Conservation (phyloP, 2,329 filamentous ascomycete genomes). For the Xylaria hypoxylon region DNA sequence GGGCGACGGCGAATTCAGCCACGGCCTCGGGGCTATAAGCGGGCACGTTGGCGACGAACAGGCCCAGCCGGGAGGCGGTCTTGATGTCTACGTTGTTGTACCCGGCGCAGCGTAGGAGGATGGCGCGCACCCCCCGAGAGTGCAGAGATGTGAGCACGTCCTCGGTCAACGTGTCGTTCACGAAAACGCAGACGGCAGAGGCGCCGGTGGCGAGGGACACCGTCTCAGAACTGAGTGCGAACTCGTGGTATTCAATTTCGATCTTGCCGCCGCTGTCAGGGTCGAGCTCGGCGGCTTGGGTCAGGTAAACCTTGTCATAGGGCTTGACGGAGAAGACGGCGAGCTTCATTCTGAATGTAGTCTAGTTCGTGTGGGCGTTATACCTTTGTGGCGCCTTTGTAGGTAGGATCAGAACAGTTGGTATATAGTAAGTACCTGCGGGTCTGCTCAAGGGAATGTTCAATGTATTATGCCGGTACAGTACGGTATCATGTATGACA, state of each 20-base stretch:
- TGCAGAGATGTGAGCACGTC: conserved; percentile 64
- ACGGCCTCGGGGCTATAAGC: conserved; percentile 77
- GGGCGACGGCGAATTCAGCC: conserved; percentile 75
- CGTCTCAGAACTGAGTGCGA: conserved; percentile 67
- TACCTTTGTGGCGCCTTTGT: no score
- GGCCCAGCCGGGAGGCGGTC: conserved; percentile 63
- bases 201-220: conserved; percentile 64
- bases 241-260: conserved; percentile 68
- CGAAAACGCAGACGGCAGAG: conserved; percentile 74
- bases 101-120: conserved; percentile 75
- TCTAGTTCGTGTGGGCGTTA: neutral
- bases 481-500: no score
- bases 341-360: conserved; percentile 56
- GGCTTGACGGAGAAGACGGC: conserved; percentile 74
- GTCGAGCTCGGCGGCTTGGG: conserved; percentile 52
- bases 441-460: neutral
- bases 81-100: conserved; percentile 75
- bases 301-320: conserved; percentile 69
- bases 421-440: neutral
- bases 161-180: conserved; percentile 70
- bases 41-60: conserved; percentile 75
- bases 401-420: neutral
- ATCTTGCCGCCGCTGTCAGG: conserved; percentile 51
- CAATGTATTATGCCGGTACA: neutral
- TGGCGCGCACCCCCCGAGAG: conserved; percentile 63